Percentiles rank a stretch among this genome's conserved stretches.
These are phyloP conservation scores for Polyplosphaeria fusca DNA, from an alignment of 495 filamentous ascomycete genomes.

Conservation along the genomic window DNA sequence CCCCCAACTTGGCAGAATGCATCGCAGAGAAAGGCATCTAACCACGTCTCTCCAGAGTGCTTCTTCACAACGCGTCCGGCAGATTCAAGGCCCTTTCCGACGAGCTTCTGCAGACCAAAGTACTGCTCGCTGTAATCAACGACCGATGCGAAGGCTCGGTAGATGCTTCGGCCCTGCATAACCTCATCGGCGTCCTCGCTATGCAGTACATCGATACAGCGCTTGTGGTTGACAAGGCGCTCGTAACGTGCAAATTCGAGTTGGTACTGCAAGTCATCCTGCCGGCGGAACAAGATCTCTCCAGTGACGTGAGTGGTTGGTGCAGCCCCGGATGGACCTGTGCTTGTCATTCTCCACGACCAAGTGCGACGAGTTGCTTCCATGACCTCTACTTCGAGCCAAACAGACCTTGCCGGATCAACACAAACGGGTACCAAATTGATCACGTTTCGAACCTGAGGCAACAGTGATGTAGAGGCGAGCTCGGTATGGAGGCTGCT, in stretches of 20 bases:
- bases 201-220: slow-evolving; percentile 44
- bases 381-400: slow-evolving; percentile 8
- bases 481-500: slow-evolving; percentile 41
- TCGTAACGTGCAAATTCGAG: slow-evolving; percentile 47
- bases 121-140: slow-evolving; percentile 51
- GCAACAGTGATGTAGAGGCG: slow-evolving; percentile 31
- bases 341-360: slow-evolving; percentile 32
- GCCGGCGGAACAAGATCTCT: slow-evolving; percentile 36
- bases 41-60: slow-evolving; percentile 43
- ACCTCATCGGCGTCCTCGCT: slow-evolving; percentile 43
- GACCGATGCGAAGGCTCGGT: slow-evolving; percentile 47
- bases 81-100: slow-evolving; percentile 44
- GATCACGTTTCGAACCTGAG: slow-evolving; percentile 41
- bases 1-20: slow-evolving; percentile 53
- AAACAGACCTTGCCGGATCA: slow-evolving; percentile 42
- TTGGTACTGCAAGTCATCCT: slow-evolving; percentile 32
- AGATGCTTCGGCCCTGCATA: slow-evolving; percentile 51
- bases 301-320: slow-evolving; percentile 36
- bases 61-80: slow-evolving; percentile 47
- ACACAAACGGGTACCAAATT: slow-evolving; percentile 47
- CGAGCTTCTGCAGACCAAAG: slow-evolving; percentile 48
- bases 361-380: slow-evolving; percentile 37
- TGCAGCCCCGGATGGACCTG: not conserved
- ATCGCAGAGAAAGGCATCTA: slow-evolving; percentile 43
- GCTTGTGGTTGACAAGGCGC: slow-evolving; percentile 38